phyloP scores from a whole-genome alignment of 306 rosid species.

The Quercus gilva region DNA sequence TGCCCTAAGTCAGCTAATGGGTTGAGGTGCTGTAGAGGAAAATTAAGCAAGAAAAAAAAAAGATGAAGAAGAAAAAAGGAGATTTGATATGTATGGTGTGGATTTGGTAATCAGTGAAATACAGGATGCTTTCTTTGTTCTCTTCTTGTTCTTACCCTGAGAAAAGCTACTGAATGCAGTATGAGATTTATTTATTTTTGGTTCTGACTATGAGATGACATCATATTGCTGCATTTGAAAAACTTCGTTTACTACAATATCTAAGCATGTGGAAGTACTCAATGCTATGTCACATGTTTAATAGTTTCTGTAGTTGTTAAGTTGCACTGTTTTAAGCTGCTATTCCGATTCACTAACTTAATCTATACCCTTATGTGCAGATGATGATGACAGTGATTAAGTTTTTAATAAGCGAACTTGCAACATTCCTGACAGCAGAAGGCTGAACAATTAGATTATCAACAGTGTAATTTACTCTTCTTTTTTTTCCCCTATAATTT shows the following conservation, averaged over 20 bases:
- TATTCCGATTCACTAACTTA: neutral
- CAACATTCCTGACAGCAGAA: slow-evolving; percentile 17
- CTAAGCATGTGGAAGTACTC: neutral
- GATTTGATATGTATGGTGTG: neutral
- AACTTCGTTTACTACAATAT: neutral
- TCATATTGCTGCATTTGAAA: neutral
- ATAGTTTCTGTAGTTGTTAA: neutral
- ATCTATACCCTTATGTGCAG: slow-evolving; percentile 37
- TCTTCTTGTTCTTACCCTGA: neutral
- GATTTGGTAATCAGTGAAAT: slow-evolving; percentile 11
- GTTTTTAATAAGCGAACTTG: neutral
- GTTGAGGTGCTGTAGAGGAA: neutral
- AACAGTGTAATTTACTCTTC: slow-evolving; percentile 16
- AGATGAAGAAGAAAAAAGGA: neutral
- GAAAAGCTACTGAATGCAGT: neutral
- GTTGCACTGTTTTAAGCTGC: neutral
- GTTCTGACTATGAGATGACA: neutral
- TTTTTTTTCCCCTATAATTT: neutral
- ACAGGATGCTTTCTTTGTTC: slow-evolving; percentile 11
- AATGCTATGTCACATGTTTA: neutral
- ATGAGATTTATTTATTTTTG: neutral
- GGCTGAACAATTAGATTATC: slow-evolving; percentile 17
- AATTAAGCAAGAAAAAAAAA: neutral
- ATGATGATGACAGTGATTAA: slow-evolving; percentile 68
- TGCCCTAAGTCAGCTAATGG: neutral